phyloP scores from a whole-genome alignment of 805 yeast species.

The Sungouiozyma intestinalis region DNA sequence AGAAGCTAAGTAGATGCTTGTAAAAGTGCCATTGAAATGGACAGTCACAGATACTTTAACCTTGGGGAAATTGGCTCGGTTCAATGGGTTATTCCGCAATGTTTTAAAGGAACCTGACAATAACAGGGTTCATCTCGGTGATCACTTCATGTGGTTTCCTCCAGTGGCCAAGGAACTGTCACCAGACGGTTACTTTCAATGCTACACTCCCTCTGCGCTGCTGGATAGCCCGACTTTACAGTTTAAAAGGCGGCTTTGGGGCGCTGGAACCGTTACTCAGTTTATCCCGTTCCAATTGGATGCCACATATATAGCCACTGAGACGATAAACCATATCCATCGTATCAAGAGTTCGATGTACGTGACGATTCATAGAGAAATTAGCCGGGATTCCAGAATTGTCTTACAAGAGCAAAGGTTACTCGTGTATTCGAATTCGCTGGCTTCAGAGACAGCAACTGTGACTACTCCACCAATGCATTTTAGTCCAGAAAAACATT shows the following conservation, averaged over 20 bases:
- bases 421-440: constrained; percentile 48
- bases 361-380: constrained; percentile 46
- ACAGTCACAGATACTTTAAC: neutral
- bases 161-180: constrained; percentile 43
- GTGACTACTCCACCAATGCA: neutral
- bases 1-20: neutral
- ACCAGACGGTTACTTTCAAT: constrained; percentile 70
- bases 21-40: neutral
- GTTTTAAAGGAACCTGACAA: no score
- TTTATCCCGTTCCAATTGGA: constrained; percentile 30
- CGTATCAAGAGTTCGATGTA: constrained; percentile 31
- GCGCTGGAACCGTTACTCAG: constrained; percentile 50
- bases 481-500: constrained; percentile 8
- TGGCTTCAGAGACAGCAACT: neutral
- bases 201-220: constrained; percentile 50
- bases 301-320: constrained; percentile 39
- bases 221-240: constrained; percentile 11
- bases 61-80: neutral
- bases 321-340: constrained; percentile 37
- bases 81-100: neutral
- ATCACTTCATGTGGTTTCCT: constrained; percentile 58
- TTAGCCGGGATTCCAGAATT: constrained; percentile 25
- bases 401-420: constrained; percentile 44
- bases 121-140: constrained; percentile 31
- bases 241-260: constrained; percentile 64